Evolutionary conservation across 148 eudicot genomes (phyloP).

Genomic region (Vaccinium corymbosum): DNA sequence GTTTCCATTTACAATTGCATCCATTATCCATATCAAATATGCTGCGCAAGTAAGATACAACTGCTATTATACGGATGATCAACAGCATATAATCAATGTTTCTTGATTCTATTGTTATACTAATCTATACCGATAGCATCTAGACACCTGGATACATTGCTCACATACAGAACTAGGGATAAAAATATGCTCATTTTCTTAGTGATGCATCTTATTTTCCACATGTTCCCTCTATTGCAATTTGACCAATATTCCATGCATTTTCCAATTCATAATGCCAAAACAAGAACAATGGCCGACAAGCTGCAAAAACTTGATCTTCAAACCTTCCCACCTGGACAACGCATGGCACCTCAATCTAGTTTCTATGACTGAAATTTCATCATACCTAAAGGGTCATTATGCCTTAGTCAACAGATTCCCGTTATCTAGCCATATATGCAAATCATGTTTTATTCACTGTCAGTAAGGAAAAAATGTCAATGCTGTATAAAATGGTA

Average conservation of each 20-base stretch:
- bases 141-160: not conserved
- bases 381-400: not conserved
- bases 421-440: not conserved
- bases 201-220: not conserved
- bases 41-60: not conserved
- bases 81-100: not conserved
- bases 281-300: not conserved
- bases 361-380: not conserved
- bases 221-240: not conserved
- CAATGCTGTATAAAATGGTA: not conserved
- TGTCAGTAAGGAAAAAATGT: not conserved
- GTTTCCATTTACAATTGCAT: not conserved
- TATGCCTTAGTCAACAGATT: not conserved
- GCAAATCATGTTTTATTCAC: not conserved
- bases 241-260: not conserved
- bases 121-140: not conserved
- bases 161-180: not conserved
- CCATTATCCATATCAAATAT: not conserved
- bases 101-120: not conserved
- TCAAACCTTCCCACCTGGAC: not conserved
- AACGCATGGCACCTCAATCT: not conserved
- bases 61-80: not conserved
- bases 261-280: not conserved
- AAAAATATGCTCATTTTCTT: not conserved
- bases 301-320: not conserved